These are phyloP conservation scores for Fraxinus anomala DNA, from an alignment of 257 asterid genomes.

Conservation along the genomic window DNA sequence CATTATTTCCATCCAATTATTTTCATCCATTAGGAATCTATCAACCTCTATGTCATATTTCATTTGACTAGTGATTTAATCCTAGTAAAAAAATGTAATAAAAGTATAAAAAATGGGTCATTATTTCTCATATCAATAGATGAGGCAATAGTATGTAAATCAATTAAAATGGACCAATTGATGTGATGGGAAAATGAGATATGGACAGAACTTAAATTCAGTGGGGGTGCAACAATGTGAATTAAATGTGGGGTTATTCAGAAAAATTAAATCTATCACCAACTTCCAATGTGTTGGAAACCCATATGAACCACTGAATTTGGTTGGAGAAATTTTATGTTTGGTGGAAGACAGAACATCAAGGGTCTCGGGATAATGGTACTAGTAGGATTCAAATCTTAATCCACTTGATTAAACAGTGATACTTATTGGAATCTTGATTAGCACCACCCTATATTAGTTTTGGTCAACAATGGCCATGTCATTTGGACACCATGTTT, in stretches of 20 bases:
- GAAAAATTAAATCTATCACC: slow-evolving; percentile 41
- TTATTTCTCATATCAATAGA: no score
- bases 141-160: no score
- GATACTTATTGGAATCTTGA: slow-evolving; percentile 41
- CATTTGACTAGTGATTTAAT: no score
- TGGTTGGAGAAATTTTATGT: slow-evolving; percentile 16
- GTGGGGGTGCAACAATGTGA: slow-evolving; percentile 6
- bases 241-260: slow-evolving; percentile 29
- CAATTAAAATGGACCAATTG: slow-evolving; percentile 15
- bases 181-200: slow-evolving; percentile 31
- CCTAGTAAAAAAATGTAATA: no score
- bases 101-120: background rate
- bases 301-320: slow-evolving; percentile 34
- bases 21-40: no score
- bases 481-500: slow-evolving; percentile 22
- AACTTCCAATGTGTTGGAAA: slow-evolving; percentile 34
- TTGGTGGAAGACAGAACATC: slow-evolving; percentile 31
- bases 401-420: slow-evolving; percentile 27
- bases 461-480: slow-evolving; percentile 9
- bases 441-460: slow-evolving; percentile 30
- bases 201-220: slow-evolving; percentile 33
- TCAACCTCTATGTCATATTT: no score
- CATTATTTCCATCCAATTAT: no score
- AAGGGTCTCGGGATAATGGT: slow-evolving; percentile 16
- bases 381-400: slow-evolving; percentile 25